Percentiles rank a stretch among this genome's conserved stretches.
These are phyloP conservation scores for Flaveria bidentis DNA, from an alignment of 129 eudicot species.

Conservation along the genomic window DNA sequence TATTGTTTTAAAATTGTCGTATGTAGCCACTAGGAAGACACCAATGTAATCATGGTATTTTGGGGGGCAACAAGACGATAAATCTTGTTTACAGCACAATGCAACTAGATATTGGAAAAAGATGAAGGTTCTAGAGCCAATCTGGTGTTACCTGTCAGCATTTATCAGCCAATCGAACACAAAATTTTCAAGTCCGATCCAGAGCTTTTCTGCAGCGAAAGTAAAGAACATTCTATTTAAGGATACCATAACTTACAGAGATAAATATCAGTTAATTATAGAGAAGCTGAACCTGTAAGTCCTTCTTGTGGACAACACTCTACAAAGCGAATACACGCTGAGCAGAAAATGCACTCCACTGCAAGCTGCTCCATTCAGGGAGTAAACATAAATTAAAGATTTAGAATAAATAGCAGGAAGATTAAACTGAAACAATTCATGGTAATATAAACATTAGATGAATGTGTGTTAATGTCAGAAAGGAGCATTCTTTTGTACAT, in stretches of 20 bases:
- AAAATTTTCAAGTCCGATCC: constrained; percentile 98
- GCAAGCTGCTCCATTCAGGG: constrained; percentile 65
- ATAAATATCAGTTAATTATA: constrained; percentile 14
- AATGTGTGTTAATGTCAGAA: not conserved
- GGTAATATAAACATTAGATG: not conserved
- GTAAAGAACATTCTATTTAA: constrained; percentile 18
- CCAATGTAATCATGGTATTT: not conserved
- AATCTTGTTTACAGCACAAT: constrained; percentile 11
- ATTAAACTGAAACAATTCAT: not conserved
- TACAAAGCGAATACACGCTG: constrained; percentile 97
- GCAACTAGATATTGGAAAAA: constrained; percentile 15
- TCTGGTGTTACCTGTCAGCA: constrained; percentile 82
- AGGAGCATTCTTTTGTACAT: constrained; percentile 6
- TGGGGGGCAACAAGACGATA: not conserved
- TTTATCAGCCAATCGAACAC: constrained; percentile 98
- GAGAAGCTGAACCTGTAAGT: constrained; percentile 72
- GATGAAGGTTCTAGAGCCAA: constrained; percentile 21
- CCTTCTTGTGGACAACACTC: constrained; percentile 99
- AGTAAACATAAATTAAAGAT: constrained; percentile 25
- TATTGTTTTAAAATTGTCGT: not conserved
- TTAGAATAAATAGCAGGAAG: constrained; percentile 4
- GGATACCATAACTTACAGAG: constrained; percentile 12
- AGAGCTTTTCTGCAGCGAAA: constrained; percentile 73
- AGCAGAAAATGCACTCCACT: constrained; percentile 98
- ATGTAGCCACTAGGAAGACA: not conserved